Percentiles rank a stretch among this genome's conserved stretches.
Evolutionary conservation across 176 grass and related monocot species (phyloP).

Genomic region (sorghum (Sorghum bicolor)): DNA sequence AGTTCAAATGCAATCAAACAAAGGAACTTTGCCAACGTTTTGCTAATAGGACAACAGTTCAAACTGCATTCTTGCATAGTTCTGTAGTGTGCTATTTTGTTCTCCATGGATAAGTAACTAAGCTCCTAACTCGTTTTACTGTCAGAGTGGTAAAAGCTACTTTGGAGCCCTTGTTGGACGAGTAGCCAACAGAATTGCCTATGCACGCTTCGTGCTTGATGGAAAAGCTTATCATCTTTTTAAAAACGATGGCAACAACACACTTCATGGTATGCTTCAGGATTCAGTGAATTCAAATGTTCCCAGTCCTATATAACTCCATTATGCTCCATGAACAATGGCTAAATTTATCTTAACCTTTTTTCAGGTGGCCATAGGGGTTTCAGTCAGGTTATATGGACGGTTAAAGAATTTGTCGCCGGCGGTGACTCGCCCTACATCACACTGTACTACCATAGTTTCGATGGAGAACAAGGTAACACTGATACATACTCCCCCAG

Average conservation of each 20-base stretch:
- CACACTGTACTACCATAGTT: slow-evolving; percentile 83
- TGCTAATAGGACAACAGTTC: neutral
- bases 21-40: neutral
- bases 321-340: neutral
- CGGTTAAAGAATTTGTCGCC: slow-evolving; percentile 56
- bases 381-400: slow-evolving; percentile 81
- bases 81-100: neutral
- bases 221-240: slow-evolving; percentile 52
- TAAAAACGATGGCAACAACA: slow-evolving; percentile 65
- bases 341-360: neutral
- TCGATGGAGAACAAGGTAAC: slow-evolving; percentile 89
- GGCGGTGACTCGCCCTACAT: slow-evolving; percentile 68
- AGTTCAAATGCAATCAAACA: neutral
- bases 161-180: slow-evolving; percentile 89
- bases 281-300: neutral
- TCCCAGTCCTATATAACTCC: neutral
- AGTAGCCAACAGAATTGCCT: slow-evolving; percentile 77
- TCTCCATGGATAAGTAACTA: neutral
- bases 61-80: neutral
- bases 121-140: neutral
- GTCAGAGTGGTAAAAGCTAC: slow-evolving; percentile 58
- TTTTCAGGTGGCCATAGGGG: slow-evolving; percentile 73
- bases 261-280: slow-evolving; percentile 69
- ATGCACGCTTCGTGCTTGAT: slow-evolving; percentile 60
- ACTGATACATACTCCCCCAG: neutral